Base-by-base conservation (phyloP, 768 basidiomycete genomes). In the Naganishia randhawae region DNA sequence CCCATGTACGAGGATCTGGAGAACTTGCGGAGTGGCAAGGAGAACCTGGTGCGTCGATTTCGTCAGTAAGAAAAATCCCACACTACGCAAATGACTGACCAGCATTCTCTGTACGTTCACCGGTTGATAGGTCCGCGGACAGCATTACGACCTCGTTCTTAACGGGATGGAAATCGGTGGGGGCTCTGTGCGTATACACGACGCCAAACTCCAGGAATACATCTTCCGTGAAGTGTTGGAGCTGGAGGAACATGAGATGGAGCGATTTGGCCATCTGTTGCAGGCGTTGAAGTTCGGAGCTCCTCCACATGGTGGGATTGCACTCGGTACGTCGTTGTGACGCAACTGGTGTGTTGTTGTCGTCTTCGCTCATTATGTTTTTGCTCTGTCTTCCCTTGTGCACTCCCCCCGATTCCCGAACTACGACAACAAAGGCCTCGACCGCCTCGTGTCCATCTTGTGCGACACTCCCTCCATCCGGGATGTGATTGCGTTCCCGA, bases 401-500 rank as follows among this genome's bases (percentile, higher is more conserved):
- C 65, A 39, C 7, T 62, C 64, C 71, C 61, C 65, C 27, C 41
- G 69, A 62, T 39, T 53, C n/a, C 68, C 13, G 32, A 37, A 62
- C 25, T 78, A 94, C n/a, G n/a, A n/a, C n/a, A n/a, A n/a, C n/a
- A n/a, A n/a, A n/a, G 93, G 93, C 52, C 91, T 97, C 72, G 94
- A 97, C 83, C 86, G 94, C 37, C 82, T 97, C 70, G 89, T 96
- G 86, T 84, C 92, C 14, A 92, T 94, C 71, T 84, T 97, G 3
- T 93, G 91, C 82, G 86, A 87, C 71, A 85, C 91, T 3, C 84
- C 85, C 68, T 92, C 92, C 42, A 97, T 97, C 73, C 85, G 92
- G 69, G 92, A 96, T 74, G 94, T 97, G 71, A 95, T 97, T 72
- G 94, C 94, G 22, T 97, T 97, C 82, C 94, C 94, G 10, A 97